Percentiles rank a stretch among this genome's conserved stretches.
These are phyloP conservation scores for Perkinsus chesapeaki DNA, from an alignment of 169 alveolate species.

Conservation along the genomic window DNA sequence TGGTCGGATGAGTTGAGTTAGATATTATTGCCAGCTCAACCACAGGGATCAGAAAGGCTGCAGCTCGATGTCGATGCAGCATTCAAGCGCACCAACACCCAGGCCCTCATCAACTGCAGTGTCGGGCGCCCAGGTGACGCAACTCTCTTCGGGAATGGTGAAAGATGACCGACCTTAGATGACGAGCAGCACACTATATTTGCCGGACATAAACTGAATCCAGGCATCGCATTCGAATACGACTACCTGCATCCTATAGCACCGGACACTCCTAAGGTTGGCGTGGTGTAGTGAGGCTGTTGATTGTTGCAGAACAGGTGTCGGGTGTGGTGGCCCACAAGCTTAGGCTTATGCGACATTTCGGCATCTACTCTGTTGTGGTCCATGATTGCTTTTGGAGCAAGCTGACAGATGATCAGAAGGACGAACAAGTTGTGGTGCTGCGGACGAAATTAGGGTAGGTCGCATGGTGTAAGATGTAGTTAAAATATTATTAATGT, in stretches of 20 bases:
- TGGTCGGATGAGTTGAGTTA: neutral
- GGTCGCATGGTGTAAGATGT: neutral
- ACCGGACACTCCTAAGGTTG: conserved; percentile 5
- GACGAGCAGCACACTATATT: conserved; percentile 75
- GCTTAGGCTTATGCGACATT: conserved; percentile 51
- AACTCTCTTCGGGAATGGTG: neutral
- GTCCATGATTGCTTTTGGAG: conserved; percentile 47
- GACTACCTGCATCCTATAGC: conserved; percentile 57
- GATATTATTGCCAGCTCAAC: neutral
- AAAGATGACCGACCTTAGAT: neutral
- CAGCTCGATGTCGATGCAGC: conserved; percentile 64
- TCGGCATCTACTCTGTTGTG: conserved; percentile 38
- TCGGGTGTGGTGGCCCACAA: conserved; percentile 57
- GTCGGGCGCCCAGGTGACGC: conserved; percentile 51
- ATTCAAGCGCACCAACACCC: conserved; percentile 50
- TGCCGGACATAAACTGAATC: conserved; percentile 53
- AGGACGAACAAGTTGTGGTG: conserved; percentile 51
- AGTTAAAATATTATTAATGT: neutral
- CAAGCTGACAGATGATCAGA: conserved; percentile 39
- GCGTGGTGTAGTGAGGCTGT: conserved; percentile 11
- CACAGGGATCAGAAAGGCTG: conserved; percentile 61
- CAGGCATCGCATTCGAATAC: conserved; percentile 51
- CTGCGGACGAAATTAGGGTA: neutral
- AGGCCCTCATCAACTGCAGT: conserved; percentile 62
- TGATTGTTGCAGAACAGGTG: conserved; percentile 9